Percentiles rank a stretch among this genome's conserved stretches.
These are phyloP conservation scores for Apostasia ramifera DNA, from an alignment of 106 monocot genomes.

Conservation along the genomic window DNA sequence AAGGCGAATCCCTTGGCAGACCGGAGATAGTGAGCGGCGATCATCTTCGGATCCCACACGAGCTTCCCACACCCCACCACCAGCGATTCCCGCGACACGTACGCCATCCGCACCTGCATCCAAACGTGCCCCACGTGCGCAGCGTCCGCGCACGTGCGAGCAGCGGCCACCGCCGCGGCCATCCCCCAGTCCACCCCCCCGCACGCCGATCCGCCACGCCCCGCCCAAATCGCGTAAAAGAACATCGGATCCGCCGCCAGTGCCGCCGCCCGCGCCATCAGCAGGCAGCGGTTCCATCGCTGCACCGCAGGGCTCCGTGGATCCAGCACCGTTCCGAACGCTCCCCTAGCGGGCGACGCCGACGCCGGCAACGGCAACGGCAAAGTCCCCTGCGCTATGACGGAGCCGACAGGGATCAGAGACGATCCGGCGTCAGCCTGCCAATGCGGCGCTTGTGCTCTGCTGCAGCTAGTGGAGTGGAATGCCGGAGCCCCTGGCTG, in stretches of 20 bases:
- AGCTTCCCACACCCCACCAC: constrained; percentile 92
- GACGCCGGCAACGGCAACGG: neutral
- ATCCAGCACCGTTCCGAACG: constrained; percentile 72
- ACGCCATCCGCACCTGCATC: constrained; percentile 75
- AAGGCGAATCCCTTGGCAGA: constrained; percentile 66
- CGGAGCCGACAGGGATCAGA: constrained; percentile 53
- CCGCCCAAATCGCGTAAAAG: constrained; percentile 82
- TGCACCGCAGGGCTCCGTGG: constrained; percentile 66
- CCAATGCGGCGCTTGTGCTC: constrained; percentile 54
- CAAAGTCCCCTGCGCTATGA: neutral
- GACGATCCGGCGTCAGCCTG: constrained; percentile 75
- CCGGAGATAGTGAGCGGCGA: constrained; percentile 61
- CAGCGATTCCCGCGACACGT: constrained; percentile 85
- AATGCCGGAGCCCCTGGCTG: constrained; percentile 59
- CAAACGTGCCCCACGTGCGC: constrained; percentile 62
- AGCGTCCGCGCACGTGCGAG: constrained; percentile 52
- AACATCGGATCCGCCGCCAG: constrained; percentile 84
- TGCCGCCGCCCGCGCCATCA: constrained; percentile 72
- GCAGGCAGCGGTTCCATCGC: constrained; percentile 66
- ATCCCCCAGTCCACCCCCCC: constrained; percentile 54
- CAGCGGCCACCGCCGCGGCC: constrained; percentile 41
- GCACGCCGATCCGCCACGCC: constrained; percentile 37
- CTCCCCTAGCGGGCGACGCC: neutral
- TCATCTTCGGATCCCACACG: constrained; percentile 69
- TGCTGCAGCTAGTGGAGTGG: constrained; percentile 78